Evolutionary conservation across 2,329 filamentous ascomycete species (phyloP).

Genomic region (Penicillium sp.): DNA sequence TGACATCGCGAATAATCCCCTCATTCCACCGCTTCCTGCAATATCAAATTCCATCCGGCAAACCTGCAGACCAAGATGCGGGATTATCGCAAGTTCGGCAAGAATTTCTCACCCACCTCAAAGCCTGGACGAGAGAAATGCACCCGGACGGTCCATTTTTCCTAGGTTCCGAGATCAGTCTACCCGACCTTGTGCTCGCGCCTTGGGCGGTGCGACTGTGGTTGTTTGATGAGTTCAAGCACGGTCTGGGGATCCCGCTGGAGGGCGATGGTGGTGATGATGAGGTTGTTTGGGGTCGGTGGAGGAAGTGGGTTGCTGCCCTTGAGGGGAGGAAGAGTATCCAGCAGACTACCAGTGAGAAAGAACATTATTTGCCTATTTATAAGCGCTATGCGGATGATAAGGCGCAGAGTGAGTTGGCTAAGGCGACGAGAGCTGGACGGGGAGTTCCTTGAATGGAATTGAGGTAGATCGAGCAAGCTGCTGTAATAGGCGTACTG

Average conservation of each 20-base stretch:
- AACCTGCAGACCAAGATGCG: slow-evolving; percentile 36
- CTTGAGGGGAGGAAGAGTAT: slow-evolving; percentile 66
- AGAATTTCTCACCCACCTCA: slow-evolving; percentile 64
- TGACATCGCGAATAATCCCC: slow-evolving; percentile 69
- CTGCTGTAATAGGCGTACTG: too few species aligned
- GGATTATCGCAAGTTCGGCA: slow-evolving; percentile 57
- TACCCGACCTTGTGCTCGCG: slow-evolving; percentile 72
- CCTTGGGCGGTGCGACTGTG: slow-evolving; percentile 75
- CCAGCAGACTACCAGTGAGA: slow-evolving; percentile 69
- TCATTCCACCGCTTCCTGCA: slow-evolving; percentile 67
- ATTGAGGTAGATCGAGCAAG: too few species aligned
- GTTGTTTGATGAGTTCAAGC: slow-evolving; percentile 76
- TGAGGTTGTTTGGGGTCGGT: slow-evolving; percentile 65
- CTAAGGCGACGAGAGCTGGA: slow-evolving; percentile 66
- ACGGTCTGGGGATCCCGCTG: slow-evolving; percentile 55
- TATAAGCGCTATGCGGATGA: slow-evolving; percentile 72
- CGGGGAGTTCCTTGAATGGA: slow-evolving; percentile 63
- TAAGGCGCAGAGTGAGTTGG: slow-evolving; percentile 64
- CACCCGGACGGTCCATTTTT: slow-evolving; percentile 68
- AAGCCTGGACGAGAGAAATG: slow-evolving; percentile 67
- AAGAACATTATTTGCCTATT: slow-evolving; percentile 68
- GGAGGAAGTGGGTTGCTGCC: slow-evolving; percentile 67
- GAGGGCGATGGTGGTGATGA: slow-evolving; percentile 57
- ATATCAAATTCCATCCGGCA: slow-evolving; percentile 41
- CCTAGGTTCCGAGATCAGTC: slow-evolving; percentile 63